Conservation (phyloP, 352 stramenopile species). For the Globisporangium canariense region DNA sequence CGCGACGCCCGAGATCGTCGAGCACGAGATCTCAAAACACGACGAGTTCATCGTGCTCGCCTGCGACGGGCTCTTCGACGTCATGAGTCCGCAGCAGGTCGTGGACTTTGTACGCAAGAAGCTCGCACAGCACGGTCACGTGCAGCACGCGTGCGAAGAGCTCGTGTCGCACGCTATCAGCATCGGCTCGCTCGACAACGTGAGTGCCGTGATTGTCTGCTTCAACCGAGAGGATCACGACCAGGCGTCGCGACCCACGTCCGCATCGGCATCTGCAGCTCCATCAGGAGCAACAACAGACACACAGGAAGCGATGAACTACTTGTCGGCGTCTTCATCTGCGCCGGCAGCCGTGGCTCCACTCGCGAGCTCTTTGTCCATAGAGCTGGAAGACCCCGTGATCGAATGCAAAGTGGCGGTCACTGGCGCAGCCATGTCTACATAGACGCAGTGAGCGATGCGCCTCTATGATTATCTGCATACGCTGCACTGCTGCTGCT, state of each 20-base stretch:
- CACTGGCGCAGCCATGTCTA: conserved; percentile 12
- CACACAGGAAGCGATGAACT: neutral
- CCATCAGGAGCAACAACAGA: neutral
- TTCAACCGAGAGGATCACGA: conserved; percentile 47
- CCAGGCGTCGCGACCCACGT: neutral
- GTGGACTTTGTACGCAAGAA: conserved; percentile 82
- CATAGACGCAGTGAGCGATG: conserved; percentile 8
- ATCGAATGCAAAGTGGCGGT: conserved; percentile 16
- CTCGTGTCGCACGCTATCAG: conserved; percentile 80
- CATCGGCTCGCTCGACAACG: conserved; percentile 80
- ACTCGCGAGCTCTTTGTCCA: neutral
- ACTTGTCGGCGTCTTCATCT: neutral
- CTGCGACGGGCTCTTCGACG: conserved; percentile 84
- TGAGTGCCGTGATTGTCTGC: conserved; percentile 76
- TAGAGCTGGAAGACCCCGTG: neutral
- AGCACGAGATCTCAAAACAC: conserved; percentile 42
- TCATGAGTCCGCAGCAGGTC: conserved; percentile 78
- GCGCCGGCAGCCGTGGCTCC: neutral
- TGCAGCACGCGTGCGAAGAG: conserved; percentile 78
- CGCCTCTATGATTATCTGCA: neutral
- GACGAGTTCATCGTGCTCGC: conserved; percentile 84
- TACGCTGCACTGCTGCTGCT: neutral
- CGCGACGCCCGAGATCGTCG: conserved; percentile 61
- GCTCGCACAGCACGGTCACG: conserved; percentile 57
- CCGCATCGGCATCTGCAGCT: neutral